Conservation (phyloP, 2,329 filamentous ascomycete species). For the Stachybotrys chartarum region DNA sequence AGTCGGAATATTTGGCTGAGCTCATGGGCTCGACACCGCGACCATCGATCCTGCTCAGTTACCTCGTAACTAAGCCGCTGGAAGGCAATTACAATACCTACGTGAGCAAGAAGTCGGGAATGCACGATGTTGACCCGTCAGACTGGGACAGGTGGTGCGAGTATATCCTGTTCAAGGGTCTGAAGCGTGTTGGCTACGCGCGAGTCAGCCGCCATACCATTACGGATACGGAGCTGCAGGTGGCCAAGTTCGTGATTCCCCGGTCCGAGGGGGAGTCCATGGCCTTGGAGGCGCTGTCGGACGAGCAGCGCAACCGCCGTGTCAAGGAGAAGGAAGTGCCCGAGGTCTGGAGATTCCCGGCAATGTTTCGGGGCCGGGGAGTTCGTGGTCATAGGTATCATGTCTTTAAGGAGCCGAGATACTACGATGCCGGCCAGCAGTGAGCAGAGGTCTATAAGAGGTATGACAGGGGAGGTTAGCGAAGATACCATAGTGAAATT, state of each 20-base stretch:
- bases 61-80: slow-evolving; percentile 83
- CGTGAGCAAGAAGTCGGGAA: slow-evolving; percentile 76
- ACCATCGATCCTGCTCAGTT: slow-evolving; percentile 79
- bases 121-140: slow-evolving; percentile 87
- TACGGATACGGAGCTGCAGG: slow-evolving; percentile 94
- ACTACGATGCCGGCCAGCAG: slow-evolving; percentile 35
- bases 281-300: slow-evolving; percentile 29
- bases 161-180: slow-evolving; percentile 90
- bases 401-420: slow-evolving; percentile 88
- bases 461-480: neutral
- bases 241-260: slow-evolving; percentile 89
- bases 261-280: slow-evolving; percentile 48
- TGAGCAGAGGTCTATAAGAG: neutral
- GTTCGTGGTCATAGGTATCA: slow-evolving; percentile 89
- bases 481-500: neutral
- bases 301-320: slow-evolving; percentile 48
- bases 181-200: slow-evolving; percentile 83
- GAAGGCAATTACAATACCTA: slow-evolving; percentile 97
- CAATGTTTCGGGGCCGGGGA: slow-evolving; percentile 75
- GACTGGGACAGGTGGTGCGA: slow-evolving; percentile 99
- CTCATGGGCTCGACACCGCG: slow-evolving; percentile 79
- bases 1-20: slow-evolving; percentile 77
- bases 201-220: slow-evolving; percentile 83
- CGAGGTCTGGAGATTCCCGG: slow-evolving; percentile 74
- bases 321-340: slow-evolving; percentile 69